Conservation (phyloP, 192 early-diverging fungal genomes). For the Backusella circina region DNA sequence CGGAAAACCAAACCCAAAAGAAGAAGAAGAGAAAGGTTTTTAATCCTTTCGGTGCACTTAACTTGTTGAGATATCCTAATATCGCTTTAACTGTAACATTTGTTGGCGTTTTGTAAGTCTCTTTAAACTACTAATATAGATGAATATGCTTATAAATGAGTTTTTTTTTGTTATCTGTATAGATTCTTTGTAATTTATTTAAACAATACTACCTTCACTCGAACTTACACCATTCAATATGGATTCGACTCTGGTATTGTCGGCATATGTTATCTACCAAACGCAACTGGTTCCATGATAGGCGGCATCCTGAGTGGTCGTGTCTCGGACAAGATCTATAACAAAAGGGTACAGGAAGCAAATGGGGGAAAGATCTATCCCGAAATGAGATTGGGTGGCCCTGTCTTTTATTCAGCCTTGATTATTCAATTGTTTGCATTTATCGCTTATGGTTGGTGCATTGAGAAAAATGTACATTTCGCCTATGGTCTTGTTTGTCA, state of each 20-base stretch:
- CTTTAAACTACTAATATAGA: neutral
- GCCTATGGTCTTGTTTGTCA: slow-evolving; percentile 25
- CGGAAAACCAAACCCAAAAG: neutral
- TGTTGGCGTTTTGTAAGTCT: slow-evolving; percentile 26
- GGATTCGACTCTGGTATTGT: slow-evolving; percentile 22
- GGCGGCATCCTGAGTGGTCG: slow-evolving; percentile 21
- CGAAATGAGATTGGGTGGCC: slow-evolving; percentile 28
- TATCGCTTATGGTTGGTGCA: slow-evolving; percentile 30
- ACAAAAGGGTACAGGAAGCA: slow-evolving; percentile 6
- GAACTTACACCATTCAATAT: slow-evolving; percentile 31
- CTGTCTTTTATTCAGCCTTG: slow-evolving; percentile 11
- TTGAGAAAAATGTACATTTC: slow-evolving; percentile 29
- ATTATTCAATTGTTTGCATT: slow-evolving; percentile 12
- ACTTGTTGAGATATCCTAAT: slow-evolving; percentile 16
- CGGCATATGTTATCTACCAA: slow-evolving; percentile 32
- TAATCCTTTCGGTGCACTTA: slow-evolving; percentile 27
- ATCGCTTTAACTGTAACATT: slow-evolving; percentile 22
- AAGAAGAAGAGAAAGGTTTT: neutral
- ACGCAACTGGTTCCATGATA: slow-evolving; percentile 23
- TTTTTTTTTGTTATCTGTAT: neutral
- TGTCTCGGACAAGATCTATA: slow-evolving; percentile 20
- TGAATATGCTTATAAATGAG: too few species aligned
- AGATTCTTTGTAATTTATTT: slow-evolving; percentile 33
- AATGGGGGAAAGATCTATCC: slow-evolving; percentile 5
- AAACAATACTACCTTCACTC: slow-evolving; percentile 28